phyloP scores from a whole-genome alignment of 352 stramenopile species.

The Plasmopara halstedii region DNA sequence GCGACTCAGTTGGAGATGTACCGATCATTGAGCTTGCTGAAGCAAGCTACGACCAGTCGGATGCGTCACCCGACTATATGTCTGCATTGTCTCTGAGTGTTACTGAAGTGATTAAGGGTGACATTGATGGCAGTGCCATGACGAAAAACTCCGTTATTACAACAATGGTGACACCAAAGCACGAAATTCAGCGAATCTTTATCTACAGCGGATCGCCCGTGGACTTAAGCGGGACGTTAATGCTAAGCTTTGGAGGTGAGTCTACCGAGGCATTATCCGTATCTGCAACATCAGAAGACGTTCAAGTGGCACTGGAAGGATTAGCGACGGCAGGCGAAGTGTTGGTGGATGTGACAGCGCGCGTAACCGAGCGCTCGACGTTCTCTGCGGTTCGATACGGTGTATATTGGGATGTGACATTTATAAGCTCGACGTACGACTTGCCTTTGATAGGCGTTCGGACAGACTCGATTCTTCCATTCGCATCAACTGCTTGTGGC shows the following conservation, averaged over 20 bases:
- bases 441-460: slow-evolving; percentile 44
- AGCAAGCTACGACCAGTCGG: not conserved
- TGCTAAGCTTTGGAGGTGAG: slow-evolving; percentile 59
- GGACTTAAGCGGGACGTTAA: slow-evolving; percentile 45
- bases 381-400: slow-evolving; percentile 48
- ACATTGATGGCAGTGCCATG: slow-evolving; percentile 19
- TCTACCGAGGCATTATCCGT: slow-evolving; percentile 41
- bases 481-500: slow-evolving; percentile 36
- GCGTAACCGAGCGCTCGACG: slow-evolving; percentile 13
- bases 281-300: slow-evolving; percentile 23
- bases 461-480: slow-evolving; percentile 20
- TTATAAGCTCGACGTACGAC: slow-evolving; percentile 26
- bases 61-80: slow-evolving; percentile 17
- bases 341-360: slow-evolving; percentile 26
- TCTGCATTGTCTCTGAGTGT: slow-evolving; percentile 25
- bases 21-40: slow-evolving; percentile 25
- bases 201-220: slow-evolving; percentile 52
- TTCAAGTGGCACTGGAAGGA: slow-evolving; percentile 55
- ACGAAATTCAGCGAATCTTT: slow-evolving; percentile 70
- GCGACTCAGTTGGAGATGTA: slow-evolving; percentile 44
- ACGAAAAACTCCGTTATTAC: slow-evolving; percentile 10
- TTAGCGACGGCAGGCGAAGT: slow-evolving; percentile 55
- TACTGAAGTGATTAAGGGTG: slow-evolving; percentile 37
- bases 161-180: slow-evolving; percentile 16
- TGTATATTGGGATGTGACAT: slow-evolving; percentile 62